Base-by-base conservation (phyloP, 2,329 filamentous ascomycete genomes). In the Neonectria coccinea region DNA sequence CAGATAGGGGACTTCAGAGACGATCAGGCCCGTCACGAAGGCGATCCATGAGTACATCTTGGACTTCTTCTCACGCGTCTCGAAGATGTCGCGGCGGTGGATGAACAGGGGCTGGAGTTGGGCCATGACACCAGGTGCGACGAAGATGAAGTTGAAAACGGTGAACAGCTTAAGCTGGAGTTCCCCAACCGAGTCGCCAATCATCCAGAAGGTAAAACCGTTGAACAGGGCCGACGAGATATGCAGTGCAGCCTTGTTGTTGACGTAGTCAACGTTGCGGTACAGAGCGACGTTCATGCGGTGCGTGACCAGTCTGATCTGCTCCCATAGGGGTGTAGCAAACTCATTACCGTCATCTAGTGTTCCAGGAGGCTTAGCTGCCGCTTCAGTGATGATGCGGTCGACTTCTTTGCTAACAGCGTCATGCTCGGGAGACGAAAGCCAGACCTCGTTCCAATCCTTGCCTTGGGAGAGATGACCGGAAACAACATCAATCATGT, bases 371-470 rank as follows among this genome's bases (percentile, higher is more conserved):
- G 82, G 76, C 67, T 80, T 82, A 18, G 80, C 65, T 0, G 83
- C 82, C 0, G 90, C 86, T 4, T 86, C 84, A 2, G 81, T 73
- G 65, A 89, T 86, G 66, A 93, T 86, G 2, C 79, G 79, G 45
- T 91, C 85, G 5, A 94, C 91, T 69, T 93, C 88, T 10, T 83
- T 76, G 16, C 86, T 79, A 41, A 91, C 79, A 4, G 81, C 77
- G 0, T 81, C 79, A 67, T 88, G 84, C 71, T 92, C 84, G 1
- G 86, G 81, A 0, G 88, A 93, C n/a, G 83, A 83, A 18, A 84
- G 80, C 91, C 91, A 93, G 67, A 92, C 85, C 41, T 91, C 82
- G 73, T 89, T 90, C 90, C 89, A 92, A 74, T 92, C 85, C 47
- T 67, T 82, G 71, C 71, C 78, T 57, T 79, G 81, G 0, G 82